Conservation (phyloP, 495 filamentous ascomycete genomes). For the Penicillium psychrofluorescens region DNA sequence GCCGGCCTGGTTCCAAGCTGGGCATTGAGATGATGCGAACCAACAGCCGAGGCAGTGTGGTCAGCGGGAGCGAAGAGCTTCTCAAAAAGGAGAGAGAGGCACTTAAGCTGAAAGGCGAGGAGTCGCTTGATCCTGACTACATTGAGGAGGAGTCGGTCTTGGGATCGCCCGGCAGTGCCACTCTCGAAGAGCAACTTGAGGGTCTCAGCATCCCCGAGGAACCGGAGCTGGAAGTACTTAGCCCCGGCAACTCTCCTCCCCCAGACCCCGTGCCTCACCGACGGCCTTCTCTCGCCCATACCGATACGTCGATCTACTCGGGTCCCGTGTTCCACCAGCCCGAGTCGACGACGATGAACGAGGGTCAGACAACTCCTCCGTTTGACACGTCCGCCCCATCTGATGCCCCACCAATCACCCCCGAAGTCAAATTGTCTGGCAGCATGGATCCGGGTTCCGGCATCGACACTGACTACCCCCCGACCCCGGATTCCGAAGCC, state of each 20-base stretch:
- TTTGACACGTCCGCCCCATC: background rate
- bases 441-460: constrained; percentile 13
- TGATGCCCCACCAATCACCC: constrained; percentile 18
- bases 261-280: constrained; percentile 1
- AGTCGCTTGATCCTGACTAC: constrained; percentile 14
- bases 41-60: constrained; percentile 81
- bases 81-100: constrained; percentile 32
- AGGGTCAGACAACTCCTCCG: constrained; percentile 32
- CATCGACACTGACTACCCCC: constrained; percentile 15
- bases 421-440: constrained; percentile 15
- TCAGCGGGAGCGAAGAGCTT: constrained; percentile 43
- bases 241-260: constrained; percentile 17
- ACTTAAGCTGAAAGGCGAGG: constrained; percentile 16
- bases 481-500: constrained; percentile 28
- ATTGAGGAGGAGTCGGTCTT: constrained; percentile 9
- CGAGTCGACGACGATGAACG: constrained; percentile 1
- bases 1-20: constrained; percentile 67
- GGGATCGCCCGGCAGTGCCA: constrained; percentile 19
- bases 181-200: constrained; percentile 28
- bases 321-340: constrained; percentile 5
- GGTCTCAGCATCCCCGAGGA: constrained; percentile 36
- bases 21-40: constrained; percentile 95
- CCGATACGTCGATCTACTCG: constrained; percentile 19
- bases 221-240: constrained; percentile 18
- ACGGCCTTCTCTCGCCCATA: constrained; percentile 15